phyloP scores from a whole-genome alignment of 345 rosid species.

The Heritiera littoralis region DNA sequence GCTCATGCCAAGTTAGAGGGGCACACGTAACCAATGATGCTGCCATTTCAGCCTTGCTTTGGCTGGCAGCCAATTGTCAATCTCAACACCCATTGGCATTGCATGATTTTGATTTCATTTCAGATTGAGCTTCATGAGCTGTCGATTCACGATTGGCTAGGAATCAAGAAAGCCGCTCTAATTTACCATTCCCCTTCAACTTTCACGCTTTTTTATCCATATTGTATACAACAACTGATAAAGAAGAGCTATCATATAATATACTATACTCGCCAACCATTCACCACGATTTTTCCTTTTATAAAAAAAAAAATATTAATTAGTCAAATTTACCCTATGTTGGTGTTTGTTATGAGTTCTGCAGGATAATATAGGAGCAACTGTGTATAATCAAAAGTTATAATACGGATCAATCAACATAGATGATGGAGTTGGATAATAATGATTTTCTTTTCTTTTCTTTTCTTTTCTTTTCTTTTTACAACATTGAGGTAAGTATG shows the following conservation, averaged over 20 bases:
- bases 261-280: not conserved
- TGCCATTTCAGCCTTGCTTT: constrained; percentile 1
- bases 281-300: not conserved
- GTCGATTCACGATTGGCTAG: constrained; percentile 27
- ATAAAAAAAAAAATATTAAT: no score
- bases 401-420: no score
- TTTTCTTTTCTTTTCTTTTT: no score
- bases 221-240: no score
- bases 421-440: no score
- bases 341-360: no score
- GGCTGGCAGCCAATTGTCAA: not conserved
- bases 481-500: no score
- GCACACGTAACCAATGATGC: not conserved
- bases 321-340: no score
- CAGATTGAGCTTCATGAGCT: constrained; percentile 35
- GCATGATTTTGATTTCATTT: constrained; percentile 16
- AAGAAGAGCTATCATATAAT: not conserved
- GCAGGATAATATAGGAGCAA: no score
- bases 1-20: not conserved
- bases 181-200: not conserved
- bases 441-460: no score
- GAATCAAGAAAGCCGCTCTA: not conserved
- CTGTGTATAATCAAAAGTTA: no score
- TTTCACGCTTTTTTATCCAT: not conserved
- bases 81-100: not conserved